Evolutionary conservation across 306 rosid species (phyloP).

Genomic region (Coriaria nepalensis): DNA sequence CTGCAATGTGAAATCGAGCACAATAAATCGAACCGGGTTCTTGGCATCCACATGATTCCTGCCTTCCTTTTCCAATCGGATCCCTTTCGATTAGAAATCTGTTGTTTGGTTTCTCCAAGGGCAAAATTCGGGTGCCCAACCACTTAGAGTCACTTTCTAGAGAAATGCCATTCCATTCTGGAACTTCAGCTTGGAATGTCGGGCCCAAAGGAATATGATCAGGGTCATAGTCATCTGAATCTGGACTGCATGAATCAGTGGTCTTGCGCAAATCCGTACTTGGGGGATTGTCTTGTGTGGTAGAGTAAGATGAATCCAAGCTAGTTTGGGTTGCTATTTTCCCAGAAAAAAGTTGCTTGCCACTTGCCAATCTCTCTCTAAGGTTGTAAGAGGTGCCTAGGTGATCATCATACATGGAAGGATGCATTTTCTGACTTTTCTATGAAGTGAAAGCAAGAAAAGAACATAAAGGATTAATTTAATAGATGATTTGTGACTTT

Average conservation of each 20-base stretch:
- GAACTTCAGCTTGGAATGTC: conserved; percentile 43
- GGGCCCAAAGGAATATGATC: conserved; percentile 28
- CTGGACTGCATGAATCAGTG: conserved; percentile 14
- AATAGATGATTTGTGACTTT: not conserved
- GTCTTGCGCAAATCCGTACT: conserved; percentile 13
- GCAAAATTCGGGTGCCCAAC: conserved; percentile 65
- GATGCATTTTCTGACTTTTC: conserved; percentile 70
- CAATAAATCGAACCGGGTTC: conserved; percentile 49
- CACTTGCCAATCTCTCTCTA: conserved; percentile 41
- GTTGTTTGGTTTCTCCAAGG: conserved; percentile 22
- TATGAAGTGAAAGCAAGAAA: conserved; percentile 20
- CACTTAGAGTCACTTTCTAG: conserved; percentile 60
- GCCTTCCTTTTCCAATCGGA: conserved; percentile 79
- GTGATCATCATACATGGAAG: conserved; percentile 56
- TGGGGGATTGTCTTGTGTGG: conserved; percentile 14
- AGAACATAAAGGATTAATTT: not conserved
- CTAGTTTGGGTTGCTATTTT: conserved; percentile 10
- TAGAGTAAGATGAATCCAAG: no score
- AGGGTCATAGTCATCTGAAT: conserved; percentile 9
- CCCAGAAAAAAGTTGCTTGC: conserved; percentile 20
- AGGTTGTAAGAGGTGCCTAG: conserved; percentile 41
- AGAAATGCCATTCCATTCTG: conserved; percentile 42
- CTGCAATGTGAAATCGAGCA: conserved; percentile 47
- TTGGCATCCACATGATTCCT: conserved; percentile 55
- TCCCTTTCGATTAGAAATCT: conserved; percentile 48